These are phyloP conservation scores for Tarenaya hassleriana DNA, from an alignment of 345 rosid genomes.

Conservation along the genomic window DNA sequence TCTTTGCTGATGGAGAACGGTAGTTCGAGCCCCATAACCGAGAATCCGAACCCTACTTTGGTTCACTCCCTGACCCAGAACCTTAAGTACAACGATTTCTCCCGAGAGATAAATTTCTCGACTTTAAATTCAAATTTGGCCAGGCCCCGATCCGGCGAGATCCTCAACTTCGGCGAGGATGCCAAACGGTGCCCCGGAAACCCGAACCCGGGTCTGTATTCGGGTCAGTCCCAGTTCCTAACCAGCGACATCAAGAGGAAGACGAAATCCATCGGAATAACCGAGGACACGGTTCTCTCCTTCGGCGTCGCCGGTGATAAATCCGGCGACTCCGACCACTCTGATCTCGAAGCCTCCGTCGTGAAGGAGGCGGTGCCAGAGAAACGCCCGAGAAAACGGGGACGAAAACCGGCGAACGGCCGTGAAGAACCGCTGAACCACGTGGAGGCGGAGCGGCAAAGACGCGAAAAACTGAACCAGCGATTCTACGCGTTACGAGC, in stretches of 20 bases:
- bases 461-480: conserved; percentile 97
- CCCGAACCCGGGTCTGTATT: conserved; percentile 38
- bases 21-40: conserved; percentile 38
- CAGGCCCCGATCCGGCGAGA: conserved; percentile 77
- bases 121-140: conserved; percentile 44
- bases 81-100: conserved; percentile 27
- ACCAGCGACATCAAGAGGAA: conserved; percentile 58
- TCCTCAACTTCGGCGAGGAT: conserved; percentile 70
- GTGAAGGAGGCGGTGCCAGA: conserved; percentile 73
- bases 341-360: conserved; percentile 91
- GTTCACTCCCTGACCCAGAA: conserved; percentile 27
- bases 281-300: conserved; percentile 76
- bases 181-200: conserved; percentile 45
- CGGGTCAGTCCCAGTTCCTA: conserved; percentile 39
- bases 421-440: conserved; percentile 96
- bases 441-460: conserved; percentile 95
- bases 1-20: too few species aligned
- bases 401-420: conserved; percentile 92
- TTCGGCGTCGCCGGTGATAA: conserved; percentile 69
- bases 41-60: conserved; percentile 26
- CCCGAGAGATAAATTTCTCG: conserved; percentile 67
- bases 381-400: conserved; percentile 82
- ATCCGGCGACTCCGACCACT: conserved; percentile 83
- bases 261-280: conserved; percentile 34
- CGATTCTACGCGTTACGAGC: conserved; percentile 86